Percentiles rank a stretch among this genome's conserved stretches.
These are phyloP conservation scores for Kodamaea neixiangensis DNA, from an alignment of 805 yeast genomes.

Conservation along the genomic window DNA sequence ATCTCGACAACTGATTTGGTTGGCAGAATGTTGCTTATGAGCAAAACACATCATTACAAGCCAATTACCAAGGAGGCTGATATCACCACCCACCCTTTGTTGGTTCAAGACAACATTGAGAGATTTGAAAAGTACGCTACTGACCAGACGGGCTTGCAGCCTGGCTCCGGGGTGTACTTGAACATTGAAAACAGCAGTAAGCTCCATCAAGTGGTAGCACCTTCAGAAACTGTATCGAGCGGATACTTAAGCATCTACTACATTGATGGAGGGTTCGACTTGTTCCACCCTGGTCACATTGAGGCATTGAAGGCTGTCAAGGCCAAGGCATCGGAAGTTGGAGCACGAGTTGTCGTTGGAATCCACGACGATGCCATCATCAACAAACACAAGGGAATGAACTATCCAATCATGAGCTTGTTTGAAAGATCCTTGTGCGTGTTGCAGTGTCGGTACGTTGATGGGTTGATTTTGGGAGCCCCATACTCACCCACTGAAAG, in stretches of 20 bases:
- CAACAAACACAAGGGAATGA: constrained; percentile 57
- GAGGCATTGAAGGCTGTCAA: constrained; percentile 59
- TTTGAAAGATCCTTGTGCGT: constrained; percentile 86
- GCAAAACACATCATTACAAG: constrained; percentile 57
- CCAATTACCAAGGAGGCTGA: constrained; percentile 27
- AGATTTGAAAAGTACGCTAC: constrained; percentile 60
- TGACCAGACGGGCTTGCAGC: constrained; percentile 56
- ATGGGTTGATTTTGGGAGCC: constrained; percentile 72
- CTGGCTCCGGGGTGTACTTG: constrained; percentile 60
- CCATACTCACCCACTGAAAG: constrained; percentile 51
- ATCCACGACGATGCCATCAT: constrained; percentile 60
- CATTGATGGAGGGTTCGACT: constrained; percentile 85
- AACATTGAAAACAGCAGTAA: constrained; percentile 30
- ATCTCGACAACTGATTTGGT: constrained; percentile 95
- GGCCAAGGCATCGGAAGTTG: constrained; percentile 33
- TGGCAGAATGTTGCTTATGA: constrained; percentile 73
- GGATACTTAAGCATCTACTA: constrained; percentile 43
- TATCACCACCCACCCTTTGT: constrained; percentile 26
- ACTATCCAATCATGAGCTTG: constrained; percentile 83
- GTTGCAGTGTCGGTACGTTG: constrained; percentile 82
- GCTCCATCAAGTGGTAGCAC: constrained; percentile 35
- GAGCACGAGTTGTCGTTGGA: constrained; percentile 64
- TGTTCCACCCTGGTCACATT: constrained; percentile 93
- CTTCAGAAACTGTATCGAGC: constrained; percentile 23
- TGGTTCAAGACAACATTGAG: constrained; percentile 36